Conservation (phyloP, 2,329 filamentous ascomycete genomes). For the Beauveria asiatica region DNA sequence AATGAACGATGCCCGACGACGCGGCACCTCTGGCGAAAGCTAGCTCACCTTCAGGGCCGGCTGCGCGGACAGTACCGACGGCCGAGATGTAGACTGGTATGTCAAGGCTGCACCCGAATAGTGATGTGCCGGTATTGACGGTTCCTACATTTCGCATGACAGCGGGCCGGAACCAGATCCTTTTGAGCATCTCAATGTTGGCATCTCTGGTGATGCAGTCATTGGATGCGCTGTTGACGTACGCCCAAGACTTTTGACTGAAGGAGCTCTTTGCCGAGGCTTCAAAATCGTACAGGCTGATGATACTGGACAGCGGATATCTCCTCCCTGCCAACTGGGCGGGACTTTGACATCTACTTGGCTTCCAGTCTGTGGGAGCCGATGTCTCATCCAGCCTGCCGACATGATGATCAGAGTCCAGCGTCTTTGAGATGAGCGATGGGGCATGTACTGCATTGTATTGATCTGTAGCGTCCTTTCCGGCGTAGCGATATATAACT, state of each 20-base stretch:
- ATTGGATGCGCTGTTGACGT: constrained; percentile 18
- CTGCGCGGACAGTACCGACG: constrained; percentile 14
- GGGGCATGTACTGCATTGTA: constrained; percentile 19
- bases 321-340: not conserved
- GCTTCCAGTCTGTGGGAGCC: constrained; percentile 2
- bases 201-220: constrained; percentile 19
- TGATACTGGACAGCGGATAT: constrained; percentile 14
- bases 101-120: constrained; percentile 17
- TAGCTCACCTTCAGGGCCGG: constrained; percentile 15
- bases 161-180: constrained; percentile 18
- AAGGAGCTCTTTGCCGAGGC: constrained; percentile 11
- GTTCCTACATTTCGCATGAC: constrained; percentile 17
- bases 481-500: constrained; percentile 20
- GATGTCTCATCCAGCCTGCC: constrained; percentile 14
- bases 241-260: constrained; percentile 18
- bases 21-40: constrained; percentile 14
- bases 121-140: constrained; percentile 12
- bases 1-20: constrained; percentile 6
- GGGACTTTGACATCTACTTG: not conserved
- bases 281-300: constrained; percentile 22
- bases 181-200: constrained; percentile 14
- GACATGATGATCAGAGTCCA: constrained; percentile 13
- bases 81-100: constrained; percentile 18
- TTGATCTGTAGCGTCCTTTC: constrained; percentile 17
- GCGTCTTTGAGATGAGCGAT: constrained; percentile 15